Percentiles rank a stretch among this genome's conserved stretches.
phyloP scores from a whole-genome alignment of 345 rosid genomes.

The Corchorus capsularis region DNA sequence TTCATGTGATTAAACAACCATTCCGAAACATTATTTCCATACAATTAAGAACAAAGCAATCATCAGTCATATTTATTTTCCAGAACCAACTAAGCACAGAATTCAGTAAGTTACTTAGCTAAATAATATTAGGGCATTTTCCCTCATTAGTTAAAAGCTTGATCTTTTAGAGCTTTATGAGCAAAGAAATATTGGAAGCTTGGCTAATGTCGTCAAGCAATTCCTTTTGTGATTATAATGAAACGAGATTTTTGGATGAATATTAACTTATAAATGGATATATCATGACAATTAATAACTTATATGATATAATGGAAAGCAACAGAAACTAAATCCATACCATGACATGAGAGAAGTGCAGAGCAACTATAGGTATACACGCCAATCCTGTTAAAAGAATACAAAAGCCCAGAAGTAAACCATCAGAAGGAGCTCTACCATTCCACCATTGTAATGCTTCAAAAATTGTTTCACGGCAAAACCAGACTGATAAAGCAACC shows the following conservation, averaged over 20 bases:
- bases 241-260: background rate
- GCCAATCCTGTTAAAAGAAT: slow-evolving; percentile 83
- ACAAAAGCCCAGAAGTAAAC: slow-evolving; percentile 90
- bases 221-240: background rate
- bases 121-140: background rate
- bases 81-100: slow-evolving; percentile 9
- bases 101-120: background rate
- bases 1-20: background rate
- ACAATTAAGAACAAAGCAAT: background rate
- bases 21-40: background rate
- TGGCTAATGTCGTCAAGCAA: background rate
- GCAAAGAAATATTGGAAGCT: slow-evolving; percentile 1
- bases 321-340: slow-evolving; percentile 41
- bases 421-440: slow-evolving; percentile 93
- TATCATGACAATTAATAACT: background rate
- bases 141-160: background rate
- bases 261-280: background rate
- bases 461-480: slow-evolving; percentile 94
- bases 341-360: slow-evolving; percentile 93
- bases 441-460: slow-evolving; percentile 98
- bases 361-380: slow-evolving; percentile 84
- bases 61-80: slow-evolving; percentile 2
- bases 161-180: background rate
- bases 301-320: background rate
- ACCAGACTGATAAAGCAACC: slow-evolving; percentile 87